These are phyloP conservation scores for Ceratobasidium sp. DNA, from an alignment of 1,284 basidiomycete species.

Conservation along the genomic window DNA sequence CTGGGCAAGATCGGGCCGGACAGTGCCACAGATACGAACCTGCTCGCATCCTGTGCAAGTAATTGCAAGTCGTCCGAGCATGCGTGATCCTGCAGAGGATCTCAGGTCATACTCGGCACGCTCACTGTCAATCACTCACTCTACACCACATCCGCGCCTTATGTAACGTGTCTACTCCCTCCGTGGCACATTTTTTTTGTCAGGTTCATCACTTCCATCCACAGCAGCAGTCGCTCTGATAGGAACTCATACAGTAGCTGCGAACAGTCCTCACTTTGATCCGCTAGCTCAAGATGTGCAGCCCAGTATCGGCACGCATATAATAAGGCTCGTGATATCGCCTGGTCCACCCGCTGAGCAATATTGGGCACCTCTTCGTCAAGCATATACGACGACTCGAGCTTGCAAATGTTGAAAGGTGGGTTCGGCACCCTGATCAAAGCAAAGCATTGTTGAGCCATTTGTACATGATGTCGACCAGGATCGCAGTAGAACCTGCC, in stretches of 20 bases:
- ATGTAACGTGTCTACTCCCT: background rate
- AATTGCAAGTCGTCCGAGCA: no score
- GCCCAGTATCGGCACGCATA: constrained; percentile 39
- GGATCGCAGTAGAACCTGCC: background rate
- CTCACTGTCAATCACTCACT: background rate
- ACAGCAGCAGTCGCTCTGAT: constrained; percentile 24
- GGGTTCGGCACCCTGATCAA: background rate
- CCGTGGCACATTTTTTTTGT: background rate
- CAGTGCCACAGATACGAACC: no score
- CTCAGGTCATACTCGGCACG: no score
- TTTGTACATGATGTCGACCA: background rate
- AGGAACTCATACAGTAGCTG: constrained; percentile 17
- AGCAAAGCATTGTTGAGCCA: background rate
- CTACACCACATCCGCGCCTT: background rate
- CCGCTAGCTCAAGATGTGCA: constrained; percentile 6
- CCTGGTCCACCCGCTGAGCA: background rate
- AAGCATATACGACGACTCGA: constrained; percentile 1
- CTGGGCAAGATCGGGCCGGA: no score
- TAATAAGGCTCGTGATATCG: background rate
- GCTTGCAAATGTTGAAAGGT: constrained; percentile 30
- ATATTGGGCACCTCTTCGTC: background rate
- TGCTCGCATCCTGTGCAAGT: no score
- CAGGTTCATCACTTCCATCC: constrained; percentile 44
- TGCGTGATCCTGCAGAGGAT: no score
- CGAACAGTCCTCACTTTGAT: no score